phyloP scores from a whole-genome alignment of 2,329 filamentous ascomycete species.

The Didymellaceae sp. region DNA sequence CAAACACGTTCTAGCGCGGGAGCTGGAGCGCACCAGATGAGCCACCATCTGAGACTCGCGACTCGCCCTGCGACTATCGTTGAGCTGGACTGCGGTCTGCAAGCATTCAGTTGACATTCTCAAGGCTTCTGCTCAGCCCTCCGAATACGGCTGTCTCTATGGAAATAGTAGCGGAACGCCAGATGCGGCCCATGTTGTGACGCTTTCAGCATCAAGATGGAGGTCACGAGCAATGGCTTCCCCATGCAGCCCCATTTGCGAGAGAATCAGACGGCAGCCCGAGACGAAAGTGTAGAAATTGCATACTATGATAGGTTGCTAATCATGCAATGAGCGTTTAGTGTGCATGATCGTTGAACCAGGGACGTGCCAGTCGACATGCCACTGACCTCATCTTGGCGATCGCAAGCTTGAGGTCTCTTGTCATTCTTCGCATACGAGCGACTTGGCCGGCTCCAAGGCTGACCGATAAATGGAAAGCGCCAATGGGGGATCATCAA shows the following conservation, averaged over 20 bases:
- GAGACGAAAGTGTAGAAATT: conserved; percentile 3
- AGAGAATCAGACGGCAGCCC: conserved; percentile 10
- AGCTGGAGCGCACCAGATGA: conserved; percentile 28
- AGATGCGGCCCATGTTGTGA: conserved; percentile 7
- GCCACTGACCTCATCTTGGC: conserved; percentile 18
- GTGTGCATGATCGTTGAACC: conserved; percentile 12
- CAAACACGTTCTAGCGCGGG: conserved; percentile 15
- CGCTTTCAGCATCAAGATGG: conserved; percentile 11
- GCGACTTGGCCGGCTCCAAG: too few species aligned
- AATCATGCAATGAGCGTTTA: conserved; percentile 11
- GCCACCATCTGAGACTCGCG: conserved; percentile 17
- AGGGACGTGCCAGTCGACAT: conserved; percentile 1
- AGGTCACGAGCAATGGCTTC: conserved; percentile 4
- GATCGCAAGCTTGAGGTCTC: conserved; percentile 8
- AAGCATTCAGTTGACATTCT: background rate
- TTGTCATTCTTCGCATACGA: conserved; percentile 10
- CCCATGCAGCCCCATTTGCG: conserved; percentile 9
- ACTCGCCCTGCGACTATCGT: too few species aligned
- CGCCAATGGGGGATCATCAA: too few species aligned
- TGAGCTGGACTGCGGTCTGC: background rate
- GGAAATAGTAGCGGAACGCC: conserved; percentile 2
- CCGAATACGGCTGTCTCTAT: background rate
- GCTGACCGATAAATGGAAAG: too few species aligned
- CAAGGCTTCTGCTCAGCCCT: background rate
- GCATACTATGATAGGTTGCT: conserved; percentile 15